Evolutionary conservation across 1,284 basidiomycete species (phyloP), one percentile per base, ranked within the genome.

Genomic region (Hortiboletus rubellus): DNA sequence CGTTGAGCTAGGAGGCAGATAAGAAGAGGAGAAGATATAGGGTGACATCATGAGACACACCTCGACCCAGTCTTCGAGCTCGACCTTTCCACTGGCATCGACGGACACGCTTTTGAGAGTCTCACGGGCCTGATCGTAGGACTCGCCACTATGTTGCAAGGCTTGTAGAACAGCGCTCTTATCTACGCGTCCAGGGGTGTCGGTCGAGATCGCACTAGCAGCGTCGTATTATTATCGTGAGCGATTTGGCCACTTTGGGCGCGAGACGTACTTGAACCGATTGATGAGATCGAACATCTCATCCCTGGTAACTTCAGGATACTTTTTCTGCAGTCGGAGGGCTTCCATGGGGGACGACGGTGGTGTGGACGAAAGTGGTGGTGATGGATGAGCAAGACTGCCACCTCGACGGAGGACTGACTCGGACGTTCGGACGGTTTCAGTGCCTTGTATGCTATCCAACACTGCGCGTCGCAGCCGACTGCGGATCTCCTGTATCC

Each of bases 11-110:
- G 34, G 57, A 55, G 46, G 41, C 50, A 14, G 58, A 46, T 63
- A 58, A 63, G 61, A 60, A 55, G 63, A 55, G 63, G 57, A 52
- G 54, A 36, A 43, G 49, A 45, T 31, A 44, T 30, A 51, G 43
- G 57, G 61, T 63, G 60, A 60, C 57, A 61, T 66, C 50, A 46
- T 43, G 52, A 51, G 22, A 60, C 85, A 58, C 67, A 93, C 92
- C 81, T 96, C 94, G 48, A 99, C 95, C 87, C 95, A 99, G 74
- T 99, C 96, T 65, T 99, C 97, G 57, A 99, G 79, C 76, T 98
- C 97, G 58, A 99, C 89, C 70, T 95, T 93, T 38, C 97, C 97
- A 66, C 91, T 94, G 8, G 96, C 89, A 71, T 99, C 96, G 44
- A 98, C 85, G 63, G 89, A 91, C 70, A 98, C 96, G 63, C 90